phyloP scores from a whole-genome alignment of 306 rosid species.

The Fagus sylvatica region DNA sequence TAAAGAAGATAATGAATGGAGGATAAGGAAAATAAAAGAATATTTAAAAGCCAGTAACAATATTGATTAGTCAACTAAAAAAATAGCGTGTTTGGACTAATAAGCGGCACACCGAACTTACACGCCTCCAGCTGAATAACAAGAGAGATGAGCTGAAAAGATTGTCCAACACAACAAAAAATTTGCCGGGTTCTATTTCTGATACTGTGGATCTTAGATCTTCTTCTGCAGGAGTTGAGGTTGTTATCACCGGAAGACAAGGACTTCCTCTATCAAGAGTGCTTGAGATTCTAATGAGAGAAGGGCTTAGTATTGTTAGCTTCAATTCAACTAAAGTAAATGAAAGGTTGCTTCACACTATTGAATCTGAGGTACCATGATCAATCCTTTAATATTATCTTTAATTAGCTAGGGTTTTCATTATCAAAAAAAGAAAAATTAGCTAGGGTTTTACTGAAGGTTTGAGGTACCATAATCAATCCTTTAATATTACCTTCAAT shows the following conservation, averaged over 20 bases:
- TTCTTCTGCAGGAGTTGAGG: constrained; percentile 32
- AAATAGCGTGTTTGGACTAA: too few species aligned
- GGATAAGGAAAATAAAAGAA: too few species aligned
- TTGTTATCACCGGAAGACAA: constrained; percentile 30
- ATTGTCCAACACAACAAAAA: not conserved
- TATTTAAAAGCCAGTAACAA: too few species aligned
- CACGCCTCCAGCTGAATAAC: constrained; percentile 5
- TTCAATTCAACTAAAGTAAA: constrained; percentile 38
- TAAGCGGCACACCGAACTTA: too few species aligned
- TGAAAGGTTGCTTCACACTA: constrained; percentile 30
- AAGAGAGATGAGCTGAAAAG: constrained; percentile 39
- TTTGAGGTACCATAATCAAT: too few species aligned
- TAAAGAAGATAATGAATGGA: too few species aligned
- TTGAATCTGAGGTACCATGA: constrained; percentile 41
- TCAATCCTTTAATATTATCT: too few species aligned
- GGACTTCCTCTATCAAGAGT: constrained; percentile 39
- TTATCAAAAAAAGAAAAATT: too few species aligned
- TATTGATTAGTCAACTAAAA: too few species aligned
- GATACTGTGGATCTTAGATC: constrained; percentile 19
- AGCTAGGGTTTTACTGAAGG: too few species aligned
- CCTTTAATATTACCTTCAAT: too few species aligned
- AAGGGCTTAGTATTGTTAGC: constrained; percentile 34
- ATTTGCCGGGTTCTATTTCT: not conserved
- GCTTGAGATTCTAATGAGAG: constrained; percentile 26
- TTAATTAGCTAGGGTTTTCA: too few species aligned